Conservation (phyloP, 2,329 filamentous ascomycete species). For the Cercospora brassicicola region DNA sequence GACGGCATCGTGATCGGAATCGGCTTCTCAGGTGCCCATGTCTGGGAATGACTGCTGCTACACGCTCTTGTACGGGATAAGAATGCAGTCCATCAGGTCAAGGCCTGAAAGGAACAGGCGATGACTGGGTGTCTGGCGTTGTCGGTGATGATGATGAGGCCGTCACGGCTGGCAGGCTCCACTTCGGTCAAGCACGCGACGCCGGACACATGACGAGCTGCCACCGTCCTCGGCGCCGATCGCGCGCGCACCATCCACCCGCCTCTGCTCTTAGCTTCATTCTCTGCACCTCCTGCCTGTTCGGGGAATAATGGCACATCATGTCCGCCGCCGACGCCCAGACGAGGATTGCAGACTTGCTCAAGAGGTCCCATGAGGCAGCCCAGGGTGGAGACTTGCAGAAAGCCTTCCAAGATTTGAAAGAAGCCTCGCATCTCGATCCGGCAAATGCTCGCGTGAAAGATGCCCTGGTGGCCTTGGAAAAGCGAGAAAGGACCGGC, state of each 20-base stretch:
- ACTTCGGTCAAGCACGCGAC: slow-evolving; percentile 5
- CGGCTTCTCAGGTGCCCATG: slow-evolving; percentile 1
- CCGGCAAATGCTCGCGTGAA: slow-evolving; percentile 45
- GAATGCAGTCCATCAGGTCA: neutral
- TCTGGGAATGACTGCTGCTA: neutral
- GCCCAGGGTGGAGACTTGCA: slow-evolving; percentile 37
- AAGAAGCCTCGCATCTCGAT: slow-evolving; percentile 48
- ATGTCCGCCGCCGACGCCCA: slow-evolving; percentile 28
- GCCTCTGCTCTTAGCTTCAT: neutral
- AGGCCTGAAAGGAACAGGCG: neutral
- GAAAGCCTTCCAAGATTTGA: slow-evolving; percentile 45
- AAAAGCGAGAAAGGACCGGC: slow-evolving; percentile 33
- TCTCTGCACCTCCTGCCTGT: slow-evolving; percentile 8
- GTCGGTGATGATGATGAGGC: neutral
- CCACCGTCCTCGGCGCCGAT: neutral
- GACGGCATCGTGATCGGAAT: neutral
- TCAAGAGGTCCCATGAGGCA: slow-evolving; percentile 30
- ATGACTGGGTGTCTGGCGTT: neutral
- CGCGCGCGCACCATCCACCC: neutral
- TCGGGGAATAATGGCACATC: slow-evolving; percentile 27
- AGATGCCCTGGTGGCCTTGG: slow-evolving; percentile 44
- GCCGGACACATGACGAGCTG: slow-evolving; percentile 4
- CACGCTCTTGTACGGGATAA: neutral
- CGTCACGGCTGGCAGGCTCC: neutral
- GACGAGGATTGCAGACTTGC: slow-evolving; percentile 28